Evolutionary conservation across 169 alveolate genomes (phyloP), one percentile per base, ranked within the genome.

Genomic region (Plasmodium knowlesi): DNA sequence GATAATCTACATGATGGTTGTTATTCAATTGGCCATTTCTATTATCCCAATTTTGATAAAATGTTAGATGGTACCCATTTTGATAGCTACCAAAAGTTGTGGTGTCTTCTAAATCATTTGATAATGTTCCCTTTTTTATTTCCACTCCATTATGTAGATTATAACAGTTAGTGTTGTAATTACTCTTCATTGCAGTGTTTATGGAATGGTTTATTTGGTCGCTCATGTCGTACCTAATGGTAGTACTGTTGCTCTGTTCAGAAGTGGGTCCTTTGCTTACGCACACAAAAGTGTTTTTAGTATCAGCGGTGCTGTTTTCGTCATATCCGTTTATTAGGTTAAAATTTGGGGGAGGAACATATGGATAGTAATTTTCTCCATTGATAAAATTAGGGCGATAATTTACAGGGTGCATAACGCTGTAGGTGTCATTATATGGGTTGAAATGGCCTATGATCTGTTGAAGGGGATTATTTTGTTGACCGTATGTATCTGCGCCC

Each of bases 51-150:
- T 53, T 43, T 46, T 16, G 16, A 12, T 86, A 19, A 34, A 12
- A 30, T 25, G 67, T 76, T 39, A 14, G 28, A 50, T 78, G 43
- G 34, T 41, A 22, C 67, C 81, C 43, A 86, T 76, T 76, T n/a
- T 54, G 57, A 19, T 53, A 74, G n/a, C 61, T 32, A 8, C 54
- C 88, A 53, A 74, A 37, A 86, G 32, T 6, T 14, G 5, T 37
- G 12, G 32, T 78, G 43, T 86, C 61, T 74, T 74, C 32, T 76
- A 86, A 86, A 39, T 50, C 43, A 28, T 73, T 50, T 74, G 70
- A 86, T 28, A 50, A 32, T 50, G 28, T 34, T 37, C 76, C 61
- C 41, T 53, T 74, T 53, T 86, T 86, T 30, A 54, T 41, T 32
- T 50, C 5, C 25, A 25, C 53, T 19, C 78, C 76, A 19, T n/a